Base-by-base conservation (phyloP, 108 stramenopile species). In the Pseudonitzschia pungens region DNA sequence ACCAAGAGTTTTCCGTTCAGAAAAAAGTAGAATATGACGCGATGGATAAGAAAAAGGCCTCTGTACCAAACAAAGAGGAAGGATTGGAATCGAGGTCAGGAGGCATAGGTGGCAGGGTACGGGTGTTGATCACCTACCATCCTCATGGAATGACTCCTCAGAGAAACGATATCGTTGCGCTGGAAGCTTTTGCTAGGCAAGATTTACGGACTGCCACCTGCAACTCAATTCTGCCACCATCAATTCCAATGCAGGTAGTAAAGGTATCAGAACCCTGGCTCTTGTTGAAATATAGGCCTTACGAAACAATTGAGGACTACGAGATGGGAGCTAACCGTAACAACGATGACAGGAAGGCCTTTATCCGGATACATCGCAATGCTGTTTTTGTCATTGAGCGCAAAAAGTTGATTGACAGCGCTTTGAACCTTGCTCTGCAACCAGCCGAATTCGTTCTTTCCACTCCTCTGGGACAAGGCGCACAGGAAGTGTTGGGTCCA, bases 371-470 rank as follows among this genome's bases (percentile, higher is more conserved):
- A 11, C 91, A 90, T 67, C 86, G 93, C 12, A 94, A 94, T 63
- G 68, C 90, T 15, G 86, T 89, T 16, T 94, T 94, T 81, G 93
- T 94, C 42, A 88, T 94, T 78, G 93, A 94, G 77, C 84, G 93
- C 45, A 83, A 76, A 29, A 94, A 88, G 27, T 22, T 91, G 16
- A 48, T 90, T 12, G 93, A 94, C 72, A 85, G 75, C 1, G 84
- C 84, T 6, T 68, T 87, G 12, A 81, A 89, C 52, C 59, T 92
- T 21, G 93, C 87, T 6, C 75, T 89, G 72, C 18, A 82, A 9
- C 93, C 93, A 0, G 86, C 83, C 36, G 93, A 94, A 67, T 69
- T 89, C 16, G 72, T 89, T 18, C 55, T 89, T 44, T 86, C 85
- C 14, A 90, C 91, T 15, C 85, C 90, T 0, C 20, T 92, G 9